These are phyloP conservation scores for Leccinum uliginosum DNA, from an alignment of 768 basidiomycete species.

Conservation along the genomic window DNA sequence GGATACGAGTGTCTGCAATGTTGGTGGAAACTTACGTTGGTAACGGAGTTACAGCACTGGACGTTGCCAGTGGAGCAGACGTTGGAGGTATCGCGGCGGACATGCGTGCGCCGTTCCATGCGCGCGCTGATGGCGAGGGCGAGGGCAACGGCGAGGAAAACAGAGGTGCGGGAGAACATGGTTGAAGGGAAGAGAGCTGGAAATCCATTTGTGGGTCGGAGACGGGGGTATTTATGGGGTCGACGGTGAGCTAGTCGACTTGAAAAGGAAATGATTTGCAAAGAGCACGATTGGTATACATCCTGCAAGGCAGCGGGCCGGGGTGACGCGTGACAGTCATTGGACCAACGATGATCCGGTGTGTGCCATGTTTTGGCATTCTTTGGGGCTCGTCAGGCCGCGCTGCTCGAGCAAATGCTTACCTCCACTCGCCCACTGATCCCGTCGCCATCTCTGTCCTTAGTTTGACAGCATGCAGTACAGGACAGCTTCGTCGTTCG, in stretches of 20 bases:
- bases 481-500: neutral
- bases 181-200: neutral
- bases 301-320: neutral
- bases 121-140: constrained; percentile 21
- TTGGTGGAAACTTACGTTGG: constrained; percentile 15
- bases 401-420: neutral
- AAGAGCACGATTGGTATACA: neutral
- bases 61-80: constrained; percentile 19
- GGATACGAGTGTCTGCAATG: neutral
- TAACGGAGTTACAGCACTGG: constrained; percentile 18
- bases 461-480: neutral
- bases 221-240: constrained; percentile 23
- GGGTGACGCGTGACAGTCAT: constrained; percentile 12
- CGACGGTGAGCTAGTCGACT: neutral
- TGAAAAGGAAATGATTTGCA: constrained; percentile 14
- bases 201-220: neutral
- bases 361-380: constrained; percentile 8
- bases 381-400: neutral
- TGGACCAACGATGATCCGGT: neutral
- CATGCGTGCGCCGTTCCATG: constrained; percentile 16
- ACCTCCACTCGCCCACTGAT: neutral
- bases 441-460: neutral
- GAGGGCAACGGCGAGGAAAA: constrained; percentile 14
- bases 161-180: constrained; percentile 23
- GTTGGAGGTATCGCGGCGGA: constrained; percentile 3